Evolutionary conservation across 495 filamentous ascomycete genomes (phyloP).

Genomic region (Durotheca rogersii): DNA sequence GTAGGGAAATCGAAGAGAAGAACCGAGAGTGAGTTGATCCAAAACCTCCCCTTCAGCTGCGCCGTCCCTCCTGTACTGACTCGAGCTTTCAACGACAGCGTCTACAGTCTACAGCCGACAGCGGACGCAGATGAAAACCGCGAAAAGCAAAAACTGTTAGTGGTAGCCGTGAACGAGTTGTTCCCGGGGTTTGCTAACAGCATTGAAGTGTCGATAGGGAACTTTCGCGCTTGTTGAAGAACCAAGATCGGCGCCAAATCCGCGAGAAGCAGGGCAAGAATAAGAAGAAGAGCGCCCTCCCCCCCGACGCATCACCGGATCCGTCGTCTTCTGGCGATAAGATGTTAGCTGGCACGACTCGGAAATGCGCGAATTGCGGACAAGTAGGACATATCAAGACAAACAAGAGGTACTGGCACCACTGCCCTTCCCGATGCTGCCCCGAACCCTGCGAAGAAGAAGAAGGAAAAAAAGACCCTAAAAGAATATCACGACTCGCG

Average conservation of each 20-base stretch:
- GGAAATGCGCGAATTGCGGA: slow-evolving; percentile 97
- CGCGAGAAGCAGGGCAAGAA: slow-evolving; percentile 84
- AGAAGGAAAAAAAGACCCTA: too few species aligned
- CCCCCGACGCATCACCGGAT: slow-evolving; percentile 48
- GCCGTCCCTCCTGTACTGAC: slow-evolving; percentile 24
- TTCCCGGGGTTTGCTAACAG: slow-evolving; percentile 35
- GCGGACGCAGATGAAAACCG: slow-evolving; percentile 66
- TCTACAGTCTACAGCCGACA: slow-evolving; percentile 60
- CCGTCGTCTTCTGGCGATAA: slow-evolving; percentile 52
- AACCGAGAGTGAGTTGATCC: slow-evolving; percentile 61
- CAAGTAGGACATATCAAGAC: slow-evolving; percentile 97
- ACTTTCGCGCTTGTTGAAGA: slow-evolving; percentile 77
- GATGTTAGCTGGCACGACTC: slow-evolving; percentile 63
- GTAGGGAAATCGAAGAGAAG: slow-evolving; percentile 59
- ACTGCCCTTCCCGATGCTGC: slow-evolving; percentile 14
- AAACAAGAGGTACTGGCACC: slow-evolving; percentile 80
- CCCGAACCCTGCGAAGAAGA: too few species aligned
- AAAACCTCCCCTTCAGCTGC: neutral
- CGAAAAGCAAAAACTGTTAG: slow-evolving; percentile 58
- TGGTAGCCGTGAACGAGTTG: slow-evolving; percentile 33
- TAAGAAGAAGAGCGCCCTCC: slow-evolving; percentile 47
- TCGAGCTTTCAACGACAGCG: slow-evolving; percentile 31
- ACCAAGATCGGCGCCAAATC: slow-evolving; percentile 85
- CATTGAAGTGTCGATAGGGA: slow-evolving; percentile 68
- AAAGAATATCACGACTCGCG: neutral